Evolutionary conservation across 2,329 filamentous ascomycete genomes (phyloP), one percentile per base, ranked within the genome.

Genomic region (Cladophialophora yegresii): DNA sequence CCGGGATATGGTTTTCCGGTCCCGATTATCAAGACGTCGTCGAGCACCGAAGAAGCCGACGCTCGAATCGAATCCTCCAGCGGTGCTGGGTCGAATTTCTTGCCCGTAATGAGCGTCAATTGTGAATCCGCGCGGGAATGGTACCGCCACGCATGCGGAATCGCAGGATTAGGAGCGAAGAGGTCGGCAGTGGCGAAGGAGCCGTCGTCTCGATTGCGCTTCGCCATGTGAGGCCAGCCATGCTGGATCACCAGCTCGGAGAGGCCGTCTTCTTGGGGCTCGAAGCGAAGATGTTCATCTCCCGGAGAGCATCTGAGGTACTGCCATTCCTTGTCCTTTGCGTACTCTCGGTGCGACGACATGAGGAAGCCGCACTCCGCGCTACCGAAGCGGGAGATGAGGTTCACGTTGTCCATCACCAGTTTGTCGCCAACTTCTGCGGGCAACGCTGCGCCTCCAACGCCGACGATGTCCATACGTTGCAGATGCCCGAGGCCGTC

Each of bases 361-460:
- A 89, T 78, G 13, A 89, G 72, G 65, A 89, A 89, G 0, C 87
- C 86, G 62, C 86, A 89, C 71, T 89, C 87, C 8, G 85, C 84
- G 69, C 85, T 89, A 1, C 87, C 87, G 72, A 86, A 87, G 47
- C 87, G 78, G 0, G 85, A 88, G 1, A 88, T 76, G 4, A 89
- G 79, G 8, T 83, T 84, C 1, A 89, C 80, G 0, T 78, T 80
- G 5, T 76, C 71, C 0, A 73, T 59, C 0, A 87, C 82, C 1
- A 89, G 77, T 2, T 72, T 72, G 62, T 88, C 77, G 0, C 87
- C 87, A 1, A 86, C 74, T 8, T 80, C 62, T 3, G 73, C 66
- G 2, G 84, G 81, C 1, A 89, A 72, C 3, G 86, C 83, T 10
- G 86, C 86, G 5, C 86, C 87, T 2, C 87, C 87, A 0, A 89